Percentiles rank a stretch among this genome's conserved stretches.
Conservation (phyloP, 495 filamentous ascomycete genomes). For the Tuber umbilicatum region DNA sequence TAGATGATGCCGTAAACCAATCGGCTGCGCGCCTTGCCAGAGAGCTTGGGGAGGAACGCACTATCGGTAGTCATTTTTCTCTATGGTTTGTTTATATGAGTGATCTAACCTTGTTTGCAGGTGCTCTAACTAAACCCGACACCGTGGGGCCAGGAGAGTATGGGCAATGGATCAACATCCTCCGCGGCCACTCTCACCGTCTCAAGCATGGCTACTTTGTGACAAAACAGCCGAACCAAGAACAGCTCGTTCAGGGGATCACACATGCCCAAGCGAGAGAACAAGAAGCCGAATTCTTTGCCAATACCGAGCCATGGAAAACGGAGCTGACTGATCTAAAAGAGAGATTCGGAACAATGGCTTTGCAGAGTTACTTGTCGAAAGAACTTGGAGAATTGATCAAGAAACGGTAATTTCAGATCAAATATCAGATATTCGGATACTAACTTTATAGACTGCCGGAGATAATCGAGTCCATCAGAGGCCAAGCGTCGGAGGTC, state of each 20-base stretch:
- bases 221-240: conserved; percentile 47
- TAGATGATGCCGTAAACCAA: conserved; percentile 42
- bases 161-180: conserved; percentile 40
- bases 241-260: conserved; percentile 42
- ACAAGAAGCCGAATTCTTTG: conserved; percentile 45
- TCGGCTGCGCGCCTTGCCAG: conserved; percentile 40
- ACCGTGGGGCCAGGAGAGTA: conserved; percentile 41
- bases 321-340: conserved; percentile 36
- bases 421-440: not conserved
- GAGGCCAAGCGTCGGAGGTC: conserved; percentile 36
- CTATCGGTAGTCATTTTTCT: conserved; percentile 33
- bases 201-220: conserved; percentile 48
- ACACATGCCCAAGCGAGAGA: conserved; percentile 43
- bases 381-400: conserved; percentile 43
- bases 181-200: conserved; percentile 42
- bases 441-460: conserved; percentile 40
- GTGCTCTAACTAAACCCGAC: conserved; percentile 51
- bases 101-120: conserved; percentile 21
- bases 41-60: conserved; percentile 40
- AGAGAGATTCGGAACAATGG: conserved; percentile 44
- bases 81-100: not conserved
- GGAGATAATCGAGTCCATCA: conserved; percentile 39
- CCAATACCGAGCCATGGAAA: conserved; percentile 43
- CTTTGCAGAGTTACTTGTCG: conserved; percentile 43
- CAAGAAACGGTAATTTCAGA: conserved; percentile 17